Base-by-base conservation (phyloP, 2,329 filamentous ascomycete genomes). In the Fusarium sp. region DNA sequence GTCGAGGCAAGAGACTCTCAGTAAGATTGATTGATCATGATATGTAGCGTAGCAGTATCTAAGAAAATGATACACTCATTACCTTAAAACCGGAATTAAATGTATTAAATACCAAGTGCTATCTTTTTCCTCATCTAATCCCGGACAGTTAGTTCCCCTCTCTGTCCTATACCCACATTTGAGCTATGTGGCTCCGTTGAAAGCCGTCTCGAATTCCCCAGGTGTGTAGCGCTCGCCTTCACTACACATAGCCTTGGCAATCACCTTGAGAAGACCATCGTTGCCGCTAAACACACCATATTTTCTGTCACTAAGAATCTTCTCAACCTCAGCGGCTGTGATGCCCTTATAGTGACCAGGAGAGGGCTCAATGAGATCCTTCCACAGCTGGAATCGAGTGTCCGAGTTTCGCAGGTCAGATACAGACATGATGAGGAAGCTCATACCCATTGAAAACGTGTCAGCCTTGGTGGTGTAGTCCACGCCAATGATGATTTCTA, bases 181-280 rank as follows among this genome's bases (percentile, higher is more conserved):
- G 26, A 28, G 8, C 26, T n/a, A 59, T 42, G 39, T 57, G 21
- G 43, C 61, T 33, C 44, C 57, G 8, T 26, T 46, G 3, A 64
- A 64, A 13, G 57, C 61, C 0, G 61, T 46, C 45, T 64, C 43
- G 5, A 64, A 64, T 1, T 34, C 49, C 17, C 11, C 24, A 15
- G 61, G 61, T 6, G 33, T 34, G n/a, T 62, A 64, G 8, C 61
- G 61, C 0, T 58, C 60, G 15, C 38, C 53, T 5, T 21, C 19
- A 26, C 56, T 62, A 19, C 61, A 62, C 34, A 64, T 46, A 19
- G 61, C 50, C 57, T 57, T 64, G 7, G 61, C 43, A 10, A 64
- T 38, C 14, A 64, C 57, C 6, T 51, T 47, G 2, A 62, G 57
- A 5, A 64, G 61, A 17, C 50, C 57, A 34, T 64, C 57, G 4